Evolutionary conservation across 192 early-diverging fungal genomes (phyloP).

Genomic region (Coemansia sp.): DNA sequence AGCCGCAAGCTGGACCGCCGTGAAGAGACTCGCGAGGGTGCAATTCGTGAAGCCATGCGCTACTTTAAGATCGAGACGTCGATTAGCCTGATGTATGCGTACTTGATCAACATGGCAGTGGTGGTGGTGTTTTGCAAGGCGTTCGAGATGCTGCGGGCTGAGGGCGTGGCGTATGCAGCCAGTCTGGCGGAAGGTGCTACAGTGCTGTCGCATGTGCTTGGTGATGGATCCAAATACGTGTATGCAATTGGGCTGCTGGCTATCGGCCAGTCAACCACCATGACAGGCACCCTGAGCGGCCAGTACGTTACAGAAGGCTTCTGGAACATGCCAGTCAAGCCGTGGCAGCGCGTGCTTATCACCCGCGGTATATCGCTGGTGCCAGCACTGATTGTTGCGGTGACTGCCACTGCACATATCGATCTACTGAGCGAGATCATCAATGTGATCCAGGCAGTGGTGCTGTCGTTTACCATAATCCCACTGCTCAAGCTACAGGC

Average conservation of each 20-base stretch:
- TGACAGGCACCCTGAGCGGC: conserved; percentile 88
- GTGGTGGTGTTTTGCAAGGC: conserved; percentile 66
- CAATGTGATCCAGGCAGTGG: conserved; percentile 68
- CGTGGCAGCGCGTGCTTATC: conserved; percentile 67
- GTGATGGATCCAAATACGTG: conserved; percentile 62
- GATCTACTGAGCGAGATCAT: conserved; percentile 70
- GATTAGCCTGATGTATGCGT: conserved; percentile 59
- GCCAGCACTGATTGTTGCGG: conserved; percentile 62
- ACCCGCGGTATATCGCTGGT: conserved; percentile 63
- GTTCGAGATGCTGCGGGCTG: conserved; percentile 56
- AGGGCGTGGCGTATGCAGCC: conserved; percentile 34
- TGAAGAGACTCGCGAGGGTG: conserved; percentile 50
- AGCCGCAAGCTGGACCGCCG: conserved; percentile 56
- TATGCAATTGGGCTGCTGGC: conserved; percentile 82
- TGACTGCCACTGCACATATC: conserved; percentile 58
- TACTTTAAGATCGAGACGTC: conserved; percentile 67
- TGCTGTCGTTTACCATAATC: conserved; percentile 64
- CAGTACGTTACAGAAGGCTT: conserved; percentile 91
- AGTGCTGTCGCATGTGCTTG: conserved; percentile 62
- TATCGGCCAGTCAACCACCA: conserved; percentile 82
- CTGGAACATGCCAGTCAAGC: conserved; percentile 65
- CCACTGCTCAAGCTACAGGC: conserved; percentile 65
- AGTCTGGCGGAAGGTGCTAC: conserved; percentile 53
- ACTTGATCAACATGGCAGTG: conserved; percentile 71
- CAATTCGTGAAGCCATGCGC: conserved; percentile 67